A percentile compares a stretch with the other conserved stretches of the same genome.
phyloP scores from a whole-genome alignment of 139 green algal genomes.

The Tetradesmus obliquus region DNA sequence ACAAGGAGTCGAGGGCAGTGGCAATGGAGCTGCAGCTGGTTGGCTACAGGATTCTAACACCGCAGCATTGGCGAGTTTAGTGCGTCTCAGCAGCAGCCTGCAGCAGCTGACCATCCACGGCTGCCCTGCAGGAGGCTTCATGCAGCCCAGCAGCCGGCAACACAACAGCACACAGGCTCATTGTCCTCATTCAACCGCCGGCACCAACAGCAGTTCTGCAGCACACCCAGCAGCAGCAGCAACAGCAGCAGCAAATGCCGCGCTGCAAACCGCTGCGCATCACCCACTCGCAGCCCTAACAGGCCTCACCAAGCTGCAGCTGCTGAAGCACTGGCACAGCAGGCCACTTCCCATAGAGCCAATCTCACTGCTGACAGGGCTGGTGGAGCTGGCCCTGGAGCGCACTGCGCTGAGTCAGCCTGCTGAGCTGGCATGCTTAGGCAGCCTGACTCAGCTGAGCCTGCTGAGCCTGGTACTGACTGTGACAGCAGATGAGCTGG shows the following conservation, averaged over 20 bases:
- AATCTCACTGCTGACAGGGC: neutral
- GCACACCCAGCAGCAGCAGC: neutral
- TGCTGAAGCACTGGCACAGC: slow-evolving; percentile 33
- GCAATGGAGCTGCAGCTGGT: neutral
- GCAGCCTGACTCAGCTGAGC: neutral
- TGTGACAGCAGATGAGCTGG: slow-evolving; percentile 24
- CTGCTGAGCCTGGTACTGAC: slow-evolving; percentile 9
- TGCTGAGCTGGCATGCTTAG: neutral
- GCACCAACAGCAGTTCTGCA: neutral
- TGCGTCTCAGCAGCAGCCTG: neutral
- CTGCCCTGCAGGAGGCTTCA: slow-evolving; percentile 5
- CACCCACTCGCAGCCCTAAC: neutral
- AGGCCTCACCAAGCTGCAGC: slow-evolving; percentile 28
- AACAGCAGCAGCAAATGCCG: neutral
- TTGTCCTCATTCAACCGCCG: neutral
- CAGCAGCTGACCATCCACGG: slow-evolving; percentile 33
- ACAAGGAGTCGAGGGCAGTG: neutral
- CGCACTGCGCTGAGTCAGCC: neutral
- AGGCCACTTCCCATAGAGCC: neutral
- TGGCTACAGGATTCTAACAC: neutral
- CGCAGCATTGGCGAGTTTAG: neutral
- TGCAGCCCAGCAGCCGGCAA: neutral
- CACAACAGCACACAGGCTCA: neutral
- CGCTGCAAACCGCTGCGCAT: neutral
- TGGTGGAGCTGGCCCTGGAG: slow-evolving; percentile 29